Conservation (phyloP, 495 filamentous ascomycete species). For the Friedmanniomyces simplex region DNA sequence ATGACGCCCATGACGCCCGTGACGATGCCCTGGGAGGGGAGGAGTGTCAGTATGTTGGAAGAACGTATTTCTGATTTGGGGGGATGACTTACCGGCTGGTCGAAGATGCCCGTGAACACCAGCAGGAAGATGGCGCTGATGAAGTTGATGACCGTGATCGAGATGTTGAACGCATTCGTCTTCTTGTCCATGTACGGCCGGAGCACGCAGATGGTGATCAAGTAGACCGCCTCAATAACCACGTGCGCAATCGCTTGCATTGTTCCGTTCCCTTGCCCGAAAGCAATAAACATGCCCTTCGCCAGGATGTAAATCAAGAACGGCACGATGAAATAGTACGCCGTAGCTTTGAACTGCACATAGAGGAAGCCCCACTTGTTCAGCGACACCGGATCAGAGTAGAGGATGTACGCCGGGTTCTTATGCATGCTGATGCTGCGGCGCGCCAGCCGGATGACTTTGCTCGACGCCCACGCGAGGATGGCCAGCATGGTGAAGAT, state of each 20-base stretch:
- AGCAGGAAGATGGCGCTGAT: constrained; percentile 83
- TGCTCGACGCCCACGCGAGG: constrained; percentile 77
- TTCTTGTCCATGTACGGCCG: constrained; percentile 99
- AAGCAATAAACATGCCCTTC: constrained; percentile 86
- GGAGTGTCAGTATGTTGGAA: constrained; percentile 13
- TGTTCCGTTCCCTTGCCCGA: constrained; percentile 62
- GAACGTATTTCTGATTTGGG: not conserved
- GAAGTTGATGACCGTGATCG: constrained; percentile 84
- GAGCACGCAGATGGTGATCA: constrained; percentile 69
- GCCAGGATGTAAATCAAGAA: constrained; percentile 66
- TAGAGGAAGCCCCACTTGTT: constrained; percentile 99
- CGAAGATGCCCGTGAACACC: constrained; percentile 92
- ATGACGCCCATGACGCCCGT: constrained; percentile 89
- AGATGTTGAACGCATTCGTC: constrained; percentile 93
- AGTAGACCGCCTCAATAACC: constrained; percentile 69
- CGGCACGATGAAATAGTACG: constrained; percentile 93
- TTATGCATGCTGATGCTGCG: constrained; percentile 85
- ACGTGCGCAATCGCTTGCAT: constrained; percentile 79
- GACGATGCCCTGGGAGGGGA: constrained; percentile 48
- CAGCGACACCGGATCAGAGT: constrained; percentile 80
- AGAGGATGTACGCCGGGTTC: constrained; percentile 94
- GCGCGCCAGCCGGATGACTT: constrained; percentile 80
- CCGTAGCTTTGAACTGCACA: constrained; percentile 90
- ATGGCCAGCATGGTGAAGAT: constrained; percentile 69
- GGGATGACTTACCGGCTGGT: constrained; percentile 59